These are phyloP conservation scores for Trichosporon coremiiforme DNA, from an alignment of 1,284 basidiomycete genomes.

Conservation along the genomic window DNA sequence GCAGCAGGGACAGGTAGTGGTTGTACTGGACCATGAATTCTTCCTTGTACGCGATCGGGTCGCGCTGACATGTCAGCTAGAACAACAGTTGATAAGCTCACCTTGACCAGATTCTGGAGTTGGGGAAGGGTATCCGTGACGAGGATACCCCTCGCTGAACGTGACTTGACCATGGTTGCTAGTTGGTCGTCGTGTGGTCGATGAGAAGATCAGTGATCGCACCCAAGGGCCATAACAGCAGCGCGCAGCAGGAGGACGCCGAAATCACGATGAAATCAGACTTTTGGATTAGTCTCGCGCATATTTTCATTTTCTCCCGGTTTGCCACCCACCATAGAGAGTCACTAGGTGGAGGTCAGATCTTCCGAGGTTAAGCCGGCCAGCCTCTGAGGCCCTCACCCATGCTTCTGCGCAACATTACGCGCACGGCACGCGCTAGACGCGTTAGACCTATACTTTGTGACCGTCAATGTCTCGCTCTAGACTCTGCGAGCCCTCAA, in stretches of 20 bases:
- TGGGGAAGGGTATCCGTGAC: slow-evolving; percentile 64
- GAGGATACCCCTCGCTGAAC: slow-evolving; percentile 54
- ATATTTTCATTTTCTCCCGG: slow-evolving; percentile 20
- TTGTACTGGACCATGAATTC: slow-evolving; percentile 99
- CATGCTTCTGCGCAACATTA: too few relatives aligned
- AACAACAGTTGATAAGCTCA: slow-evolving; percentile 24
- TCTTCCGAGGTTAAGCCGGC: neutral
- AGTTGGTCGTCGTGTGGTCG: neutral
- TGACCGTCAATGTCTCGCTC: slow-evolving; percentile 5
- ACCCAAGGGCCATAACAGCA: neutral
- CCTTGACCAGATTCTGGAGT: slow-evolving; percentile 92
- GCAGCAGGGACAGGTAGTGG: slow-evolving; percentile 84
- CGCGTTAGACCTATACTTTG: neutral
- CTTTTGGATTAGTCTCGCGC: slow-evolving; percentile 17
- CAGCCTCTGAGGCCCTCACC: too few relatives aligned
- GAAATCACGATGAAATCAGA: slow-evolving; percentile 14
- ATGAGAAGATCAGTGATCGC: neutral
- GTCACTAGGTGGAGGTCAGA: neutral
- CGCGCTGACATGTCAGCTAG: slow-evolving; percentile 62
- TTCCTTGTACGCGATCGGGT: slow-evolving; percentile 86
- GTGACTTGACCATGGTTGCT: slow-evolving; percentile 48
- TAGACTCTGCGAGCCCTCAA: neutral
- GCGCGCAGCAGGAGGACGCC: neutral
- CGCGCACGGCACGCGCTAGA: too few relatives aligned
- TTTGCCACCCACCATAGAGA: slow-evolving; percentile 20